phyloP scores from a whole-genome alignment of 108 stramenopile species.

The Seminavis robusta region DNA sequence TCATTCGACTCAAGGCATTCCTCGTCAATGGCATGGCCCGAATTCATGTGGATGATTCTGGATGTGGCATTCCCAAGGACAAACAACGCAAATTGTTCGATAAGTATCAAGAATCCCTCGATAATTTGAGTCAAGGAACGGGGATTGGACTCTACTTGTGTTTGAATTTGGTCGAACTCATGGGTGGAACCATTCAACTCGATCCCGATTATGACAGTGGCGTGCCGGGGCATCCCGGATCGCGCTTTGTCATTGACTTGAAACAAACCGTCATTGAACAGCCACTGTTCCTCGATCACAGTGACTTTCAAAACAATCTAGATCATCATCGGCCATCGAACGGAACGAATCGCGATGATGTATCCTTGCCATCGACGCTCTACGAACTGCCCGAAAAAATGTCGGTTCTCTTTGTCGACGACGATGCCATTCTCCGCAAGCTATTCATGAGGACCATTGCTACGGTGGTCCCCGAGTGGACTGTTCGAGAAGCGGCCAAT shows the following conservation, averaged over 20 bases:
- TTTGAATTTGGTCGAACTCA: constrained; percentile 40
- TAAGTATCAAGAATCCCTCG: constrained; percentile 37
- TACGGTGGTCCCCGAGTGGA: constrained; percentile 37
- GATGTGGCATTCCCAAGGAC: constrained; percentile 33
- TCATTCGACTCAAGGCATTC: constrained; percentile 22
- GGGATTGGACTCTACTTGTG: constrained; percentile 52
- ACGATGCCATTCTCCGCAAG: constrained; percentile 49
- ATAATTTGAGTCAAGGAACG: constrained; percentile 32
- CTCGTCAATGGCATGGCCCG: constrained; percentile 10
- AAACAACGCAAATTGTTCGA: constrained; percentile 20
- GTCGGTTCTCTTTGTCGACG: constrained; percentile 50
- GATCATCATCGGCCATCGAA: not conserved
- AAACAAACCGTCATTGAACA: constrained; percentile 4
- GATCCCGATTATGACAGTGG: constrained; percentile 48
- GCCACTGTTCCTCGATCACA: not conserved
- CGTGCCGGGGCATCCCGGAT: constrained; percentile 32
- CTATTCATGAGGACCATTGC: constrained; percentile 34
- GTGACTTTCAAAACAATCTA: not conserved
- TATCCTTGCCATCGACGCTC: not conserved
- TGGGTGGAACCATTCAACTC: constrained; percentile 42
- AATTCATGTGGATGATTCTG: constrained; percentile 27
- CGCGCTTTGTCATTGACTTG: constrained; percentile 41
- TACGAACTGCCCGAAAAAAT: constrained; percentile 15
- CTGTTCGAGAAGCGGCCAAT: constrained; percentile 38
- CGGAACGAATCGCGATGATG: not conserved